These are phyloP conservation scores for Phytopythium litorale DNA, from an alignment of 352 stramenopile species.

Conservation along the genomic window DNA sequence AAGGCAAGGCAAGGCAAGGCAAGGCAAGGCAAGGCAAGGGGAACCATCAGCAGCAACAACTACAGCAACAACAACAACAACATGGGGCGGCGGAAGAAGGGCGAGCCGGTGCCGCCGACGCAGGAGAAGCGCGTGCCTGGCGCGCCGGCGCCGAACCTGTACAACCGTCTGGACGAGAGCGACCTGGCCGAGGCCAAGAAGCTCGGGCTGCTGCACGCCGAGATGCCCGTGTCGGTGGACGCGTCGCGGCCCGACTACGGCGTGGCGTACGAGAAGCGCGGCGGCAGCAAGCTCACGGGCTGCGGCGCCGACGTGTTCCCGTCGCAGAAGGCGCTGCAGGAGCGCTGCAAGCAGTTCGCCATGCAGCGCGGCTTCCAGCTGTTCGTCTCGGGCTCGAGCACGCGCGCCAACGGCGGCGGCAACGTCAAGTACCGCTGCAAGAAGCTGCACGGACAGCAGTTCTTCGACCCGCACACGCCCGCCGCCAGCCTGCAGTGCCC, in stretches of 20 bases:
- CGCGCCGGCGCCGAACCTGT: constrained; percentile 17
- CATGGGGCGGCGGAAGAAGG: constrained; percentile 5
- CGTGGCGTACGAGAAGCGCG: constrained; percentile 75
- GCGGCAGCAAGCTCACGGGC: constrained; percentile 43
- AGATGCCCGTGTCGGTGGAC: constrained; percentile 44
- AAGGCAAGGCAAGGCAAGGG: not conserved
- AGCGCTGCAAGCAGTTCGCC: constrained; percentile 76
- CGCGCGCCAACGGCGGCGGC: constrained; percentile 55
- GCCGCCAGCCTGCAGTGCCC: constrained; percentile 52
- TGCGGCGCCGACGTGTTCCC: constrained; percentile 56
- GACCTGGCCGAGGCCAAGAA: constrained; percentile 44
- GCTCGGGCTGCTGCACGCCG: constrained; percentile 43
- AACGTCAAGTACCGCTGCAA: constrained; percentile 86
- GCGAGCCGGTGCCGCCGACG: not conserved
- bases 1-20: not conserved
- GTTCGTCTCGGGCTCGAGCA: constrained; percentile 63
- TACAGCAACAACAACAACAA: too few relatives aligned
- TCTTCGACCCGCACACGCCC: constrained; percentile 55
- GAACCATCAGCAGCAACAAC: too few relatives aligned
- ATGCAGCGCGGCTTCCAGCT: constrained; percentile 74
- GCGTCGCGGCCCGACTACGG: constrained; percentile 47
- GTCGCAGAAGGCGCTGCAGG: constrained; percentile 60
- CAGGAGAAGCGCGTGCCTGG: constrained; percentile 4
- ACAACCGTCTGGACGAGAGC: constrained; percentile 57
- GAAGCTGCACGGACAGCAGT: constrained; percentile 76